These are phyloP conservation scores for Candida corydali DNA, from an alignment of 805 yeast genomes.

Conservation along the genomic window DNA sequence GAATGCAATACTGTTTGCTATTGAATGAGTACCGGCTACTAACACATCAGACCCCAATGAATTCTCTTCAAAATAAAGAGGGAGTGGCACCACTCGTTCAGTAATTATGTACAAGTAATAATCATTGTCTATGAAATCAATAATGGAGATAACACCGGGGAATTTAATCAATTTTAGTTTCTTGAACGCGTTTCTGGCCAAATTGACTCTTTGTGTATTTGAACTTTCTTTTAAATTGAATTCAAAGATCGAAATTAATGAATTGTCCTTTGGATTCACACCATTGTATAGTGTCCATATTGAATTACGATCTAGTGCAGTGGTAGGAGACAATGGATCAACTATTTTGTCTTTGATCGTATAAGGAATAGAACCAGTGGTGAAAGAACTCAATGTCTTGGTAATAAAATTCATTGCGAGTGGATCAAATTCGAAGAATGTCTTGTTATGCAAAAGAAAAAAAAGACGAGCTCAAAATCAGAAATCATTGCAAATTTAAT, in stretches of 20 bases:
- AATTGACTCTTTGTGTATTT: conserved; percentile 16
- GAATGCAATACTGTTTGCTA: conserved; percentile 52
- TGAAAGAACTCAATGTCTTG: conserved; percentile 53
- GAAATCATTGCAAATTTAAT: too few relatives aligned
- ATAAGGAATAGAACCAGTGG: conserved; percentile 59
- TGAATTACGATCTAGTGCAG: conserved; percentile 23
- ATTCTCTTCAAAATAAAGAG: conserved; percentile 29
- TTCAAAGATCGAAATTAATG: conserved; percentile 61
- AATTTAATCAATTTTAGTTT: conserved; percentile 55
- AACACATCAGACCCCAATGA: conserved; percentile 31
- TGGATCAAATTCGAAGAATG: too few relatives aligned
- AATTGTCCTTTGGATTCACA: conserved; percentile 43
- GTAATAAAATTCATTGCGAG: conserved; percentile 75
- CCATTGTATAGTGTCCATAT: conserved; percentile 69
- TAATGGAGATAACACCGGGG: conserved; percentile 63
- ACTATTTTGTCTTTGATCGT: conserved; percentile 44
- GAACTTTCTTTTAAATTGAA: conserved; percentile 46
- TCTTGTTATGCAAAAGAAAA: too few relatives aligned
- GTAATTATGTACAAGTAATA: conserved; percentile 55
- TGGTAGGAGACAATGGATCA: conserved; percentile 16
- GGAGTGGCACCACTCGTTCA: conserved; percentile 59
- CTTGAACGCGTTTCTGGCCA: conserved; percentile 34
- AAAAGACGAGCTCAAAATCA: too few relatives aligned
- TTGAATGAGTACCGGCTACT: conserved; percentile 52
- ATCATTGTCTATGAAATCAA: conserved; percentile 66